Percentiles rank a stretch among this genome's conserved stretches.
phyloP scores from a whole-genome alignment of 1,284 basidiomycete species.

The Tilletia walkeri region DNA sequence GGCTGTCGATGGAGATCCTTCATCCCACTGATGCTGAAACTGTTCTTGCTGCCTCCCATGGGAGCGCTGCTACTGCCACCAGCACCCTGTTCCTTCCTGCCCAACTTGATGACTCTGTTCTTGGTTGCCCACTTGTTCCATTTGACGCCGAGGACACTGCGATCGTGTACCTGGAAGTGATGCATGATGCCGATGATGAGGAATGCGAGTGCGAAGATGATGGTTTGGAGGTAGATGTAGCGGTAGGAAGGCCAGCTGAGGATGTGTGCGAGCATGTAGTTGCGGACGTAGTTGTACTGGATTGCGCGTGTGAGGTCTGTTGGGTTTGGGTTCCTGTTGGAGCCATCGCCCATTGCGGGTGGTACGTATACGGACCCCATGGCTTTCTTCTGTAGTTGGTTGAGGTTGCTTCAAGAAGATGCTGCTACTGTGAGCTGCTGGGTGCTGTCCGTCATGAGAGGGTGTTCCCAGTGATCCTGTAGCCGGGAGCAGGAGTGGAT shows the following conservation, averaged over 20 bases:
- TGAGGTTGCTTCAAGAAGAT: no score
- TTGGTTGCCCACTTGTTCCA: conserved; percentile 49
- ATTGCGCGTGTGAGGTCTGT: conserved; percentile 25
- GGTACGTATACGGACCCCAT: background rate
- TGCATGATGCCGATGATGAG: conserved; percentile 51
- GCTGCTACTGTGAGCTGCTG: no score
- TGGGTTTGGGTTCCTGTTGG: background rate
- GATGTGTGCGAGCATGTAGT: conserved; percentile 57
- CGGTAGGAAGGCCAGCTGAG: conserved; percentile 56
- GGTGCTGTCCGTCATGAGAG: no score
- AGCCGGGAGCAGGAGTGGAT: no score
- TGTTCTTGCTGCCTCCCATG: no score
- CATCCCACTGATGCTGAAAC: no score
- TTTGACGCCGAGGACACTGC: conserved; percentile 40
- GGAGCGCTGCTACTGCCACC: no score
- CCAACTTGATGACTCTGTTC: conserved; percentile 39
- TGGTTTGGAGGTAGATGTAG: conserved; percentile 58
- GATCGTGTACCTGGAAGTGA: conserved; percentile 45
- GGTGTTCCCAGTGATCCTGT: no score
- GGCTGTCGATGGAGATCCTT: background rate
- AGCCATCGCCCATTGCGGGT: background rate
- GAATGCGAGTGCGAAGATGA: conserved; percentile 49
- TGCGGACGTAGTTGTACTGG: conserved; percentile 41
- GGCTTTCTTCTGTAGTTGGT: background rate
- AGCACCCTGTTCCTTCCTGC: conserved; percentile 21